These are phyloP conservation scores for Prototheca cutis DNA, from an alignment of 163 green algal species.

Conservation along the genomic window DNA sequence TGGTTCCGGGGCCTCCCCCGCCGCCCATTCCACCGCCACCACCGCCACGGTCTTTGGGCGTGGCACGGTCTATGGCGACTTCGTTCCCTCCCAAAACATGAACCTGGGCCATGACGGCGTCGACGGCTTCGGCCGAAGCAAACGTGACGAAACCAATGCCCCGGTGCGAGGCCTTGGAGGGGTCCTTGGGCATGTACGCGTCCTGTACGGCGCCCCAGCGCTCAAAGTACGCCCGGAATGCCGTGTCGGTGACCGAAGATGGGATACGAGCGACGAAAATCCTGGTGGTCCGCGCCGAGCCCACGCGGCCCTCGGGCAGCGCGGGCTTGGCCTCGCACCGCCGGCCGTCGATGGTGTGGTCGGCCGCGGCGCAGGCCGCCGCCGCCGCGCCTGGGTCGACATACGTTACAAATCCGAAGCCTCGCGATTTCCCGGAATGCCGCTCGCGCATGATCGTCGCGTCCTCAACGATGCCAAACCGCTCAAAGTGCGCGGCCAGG, in stretches of 20 bases:
- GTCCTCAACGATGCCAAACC: conserved; percentile 58
- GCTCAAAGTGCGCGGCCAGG: conserved; percentile 56
- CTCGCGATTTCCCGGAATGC: conserved; percentile 59
- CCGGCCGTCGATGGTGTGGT: conserved; percentile 32
- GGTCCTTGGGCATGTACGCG: conserved; percentile 58
- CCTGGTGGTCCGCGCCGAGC: conserved; percentile 45
- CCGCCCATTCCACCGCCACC: too few species aligned
- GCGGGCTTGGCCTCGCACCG: conserved; percentile 68
- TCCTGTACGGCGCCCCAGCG: conserved; percentile 62
- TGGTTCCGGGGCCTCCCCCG: background rate
- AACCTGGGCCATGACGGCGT: conserved; percentile 50
- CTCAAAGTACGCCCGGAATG: conserved; percentile 80
- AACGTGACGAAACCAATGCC: conserved; percentile 87
- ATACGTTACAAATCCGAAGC: conserved; percentile 87
- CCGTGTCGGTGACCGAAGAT: conserved; percentile 50
- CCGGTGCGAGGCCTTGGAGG: conserved; percentile 52
- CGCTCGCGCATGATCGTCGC: conserved; percentile 69
- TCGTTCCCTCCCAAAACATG: conserved; percentile 74
- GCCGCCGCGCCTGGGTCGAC: conserved; percentile 28
- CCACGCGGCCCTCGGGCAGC: conserved; percentile 52
- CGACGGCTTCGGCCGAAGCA: conserved; percentile 40
- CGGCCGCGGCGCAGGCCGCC: conserved; percentile 27
- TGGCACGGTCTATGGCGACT: conserved; percentile 77
- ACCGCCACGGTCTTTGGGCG: conserved; percentile 53
- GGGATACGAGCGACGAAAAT: conserved; percentile 86